Percentiles rank a stretch among this genome's conserved stretches.
Conservation (phyloP, 2,329 filamentous ascomycete genomes). For the Cylindrodendrum hubeiense region DNA sequence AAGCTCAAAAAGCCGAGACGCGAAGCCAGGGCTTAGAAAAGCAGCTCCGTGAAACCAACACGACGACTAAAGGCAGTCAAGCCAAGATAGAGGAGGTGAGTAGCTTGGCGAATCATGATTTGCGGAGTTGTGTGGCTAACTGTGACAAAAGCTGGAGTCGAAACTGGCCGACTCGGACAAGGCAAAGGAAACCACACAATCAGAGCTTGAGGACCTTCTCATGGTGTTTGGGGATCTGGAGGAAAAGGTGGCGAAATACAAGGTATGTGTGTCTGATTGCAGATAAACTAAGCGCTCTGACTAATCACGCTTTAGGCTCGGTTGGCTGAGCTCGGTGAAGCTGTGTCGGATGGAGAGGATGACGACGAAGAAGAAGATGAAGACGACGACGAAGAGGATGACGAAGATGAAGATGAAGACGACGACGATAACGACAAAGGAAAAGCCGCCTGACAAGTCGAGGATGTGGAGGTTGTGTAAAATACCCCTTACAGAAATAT, state of each 20-base stretch:
- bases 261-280: conserved; percentile 63
- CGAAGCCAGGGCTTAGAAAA: conserved; percentile 43
- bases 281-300: conserved; percentile 14
- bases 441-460: conserved; percentile 2
- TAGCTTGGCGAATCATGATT: neutral
- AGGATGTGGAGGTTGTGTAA: conserved; percentile 24
- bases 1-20: conserved; percentile 43
- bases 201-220: conserved; percentile 83
- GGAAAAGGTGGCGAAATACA: conserved; percentile 81
- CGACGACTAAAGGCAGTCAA: conserved; percentile 36
- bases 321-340: conserved; percentile 74
- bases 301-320: conserved; percentile 58
- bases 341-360: conserved; percentile 82
- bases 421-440: conserved; percentile 15
- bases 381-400: conserved; percentile 62
- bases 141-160: conserved; percentile 45
- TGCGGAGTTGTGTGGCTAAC: conserved; percentile 41
- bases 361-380: conserved; percentile 70
- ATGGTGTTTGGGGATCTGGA: conserved; percentile 86
- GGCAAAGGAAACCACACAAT: conserved; percentile 73
- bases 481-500: conserved; percentile 48
- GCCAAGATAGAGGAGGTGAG: conserved; percentile 45
- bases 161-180: conserved; percentile 63
- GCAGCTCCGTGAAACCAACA: conserved; percentile 39
- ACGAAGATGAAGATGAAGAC: conserved; percentile 36